A percentile compares a stretch with the other conserved stretches of the same genome.
These are phyloP conservation scores for Picea sitchensis DNA, from an alignment of 75 land plant genomes.

Conservation along the genomic window DNA sequence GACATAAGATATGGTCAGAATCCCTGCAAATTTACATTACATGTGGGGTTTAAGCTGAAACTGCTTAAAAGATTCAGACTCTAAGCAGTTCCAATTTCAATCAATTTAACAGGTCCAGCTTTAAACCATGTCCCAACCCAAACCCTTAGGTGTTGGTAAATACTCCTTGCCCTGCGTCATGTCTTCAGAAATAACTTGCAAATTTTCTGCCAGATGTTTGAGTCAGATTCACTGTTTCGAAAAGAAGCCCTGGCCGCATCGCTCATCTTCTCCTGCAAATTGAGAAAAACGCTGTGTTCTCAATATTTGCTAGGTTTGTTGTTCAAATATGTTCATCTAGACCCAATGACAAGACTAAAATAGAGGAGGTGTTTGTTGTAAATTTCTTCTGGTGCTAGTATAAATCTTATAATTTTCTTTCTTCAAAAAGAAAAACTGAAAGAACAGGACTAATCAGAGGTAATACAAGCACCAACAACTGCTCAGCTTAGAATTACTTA, in stretches of 20 bases:
- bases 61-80: too few species aligned
- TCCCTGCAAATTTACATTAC: too few species aligned
- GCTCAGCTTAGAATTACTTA: background rate
- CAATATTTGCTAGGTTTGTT: too few species aligned
- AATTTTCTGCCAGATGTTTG: conserved; percentile 51
- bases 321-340: too few species aligned
- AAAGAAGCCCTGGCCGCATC: conserved; percentile 42
- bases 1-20: too few species aligned
- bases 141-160: too few species aligned
- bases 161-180: background rate
- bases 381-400: background rate
- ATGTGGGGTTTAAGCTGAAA: too few species aligned
- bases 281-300: background rate
- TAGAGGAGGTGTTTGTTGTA: background rate
- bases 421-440: background rate
- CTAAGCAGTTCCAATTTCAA: too few species aligned
- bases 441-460: background rate
- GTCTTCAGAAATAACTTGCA: conserved; percentile 72
- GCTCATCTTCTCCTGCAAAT: background rate
- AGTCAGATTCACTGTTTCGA: conserved; percentile 33
- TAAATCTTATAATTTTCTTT: background rate
- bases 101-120: too few species aligned
- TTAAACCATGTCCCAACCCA: too few species aligned
- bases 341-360: background rate
- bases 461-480: background rate